Base-by-base conservation (phyloP, 2,329 filamentous ascomycete genomes). In the Aplosporella prunicola region DNA sequence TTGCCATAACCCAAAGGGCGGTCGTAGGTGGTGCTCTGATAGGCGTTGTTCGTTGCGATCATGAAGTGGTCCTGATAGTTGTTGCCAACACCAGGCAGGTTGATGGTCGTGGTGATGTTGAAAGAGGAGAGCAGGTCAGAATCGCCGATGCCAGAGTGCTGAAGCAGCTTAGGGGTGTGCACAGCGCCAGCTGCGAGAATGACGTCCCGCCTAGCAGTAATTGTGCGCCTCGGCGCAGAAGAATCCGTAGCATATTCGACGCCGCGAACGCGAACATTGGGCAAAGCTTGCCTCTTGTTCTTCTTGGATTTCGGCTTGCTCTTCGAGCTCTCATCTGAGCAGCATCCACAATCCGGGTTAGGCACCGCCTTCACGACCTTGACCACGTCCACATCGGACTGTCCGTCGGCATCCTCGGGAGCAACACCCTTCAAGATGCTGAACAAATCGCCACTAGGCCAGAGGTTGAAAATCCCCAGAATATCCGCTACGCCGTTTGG, bases 91-190 rank as follows among this genome's bases (percentile, higher is more conserved):
- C 29, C 32, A 7, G 51, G 47, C 11, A 55, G 51, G 4, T 41
- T 45, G 18, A 50, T 45, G 26, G 50, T 51, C 25, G 41, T 44
- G 3, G 45, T 45, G 24, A 48, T 45, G 16, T 44, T 40, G 15
- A 30, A 42, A 18, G 46, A 25, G 11, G 43, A 40, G 15, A 54
- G 49, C 5, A 51, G 20, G n/a, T 36, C 13, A 22, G 44, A 47
- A 1, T 53, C 53, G 0, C 56, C 55, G 6, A 59, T 43, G 1
- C 55, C 55, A 23, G 49, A 53, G 6, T 53, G 44, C 28, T 51
- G 50, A 2, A 58, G 43, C 1, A 55, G 30, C 33, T 55, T 51
- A 6, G 51, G 51, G 1, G 50, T 50, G 32, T 51, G 50, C 6
- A 55, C 20, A 15, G 49, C 9, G 14, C 51, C 51, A 32, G 51